These are phyloP conservation scores for Talaromyces rugulosus DNA, from an alignment of 2,329 filamentous ascomycete genomes.

Conservation along the genomic window DNA sequence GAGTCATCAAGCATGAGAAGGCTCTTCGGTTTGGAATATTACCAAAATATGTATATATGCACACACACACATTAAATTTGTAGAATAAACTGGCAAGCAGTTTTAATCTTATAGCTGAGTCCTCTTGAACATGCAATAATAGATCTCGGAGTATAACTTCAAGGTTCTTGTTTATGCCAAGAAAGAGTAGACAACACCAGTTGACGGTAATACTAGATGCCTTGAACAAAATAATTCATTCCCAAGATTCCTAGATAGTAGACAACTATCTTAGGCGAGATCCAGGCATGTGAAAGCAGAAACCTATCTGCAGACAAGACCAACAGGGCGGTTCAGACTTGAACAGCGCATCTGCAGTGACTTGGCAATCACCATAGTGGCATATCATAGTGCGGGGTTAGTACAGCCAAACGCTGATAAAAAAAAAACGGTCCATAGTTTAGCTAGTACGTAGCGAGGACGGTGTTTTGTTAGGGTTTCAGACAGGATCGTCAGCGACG, in stretches of 20 bases:
- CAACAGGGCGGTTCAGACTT: not conserved
- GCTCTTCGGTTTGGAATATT: no score
- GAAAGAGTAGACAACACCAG: not conserved
- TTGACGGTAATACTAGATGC: not conserved
- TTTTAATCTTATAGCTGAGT: not conserved
- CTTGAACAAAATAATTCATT: not conserved
- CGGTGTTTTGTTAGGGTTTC: not conserved
- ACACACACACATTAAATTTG: no score
- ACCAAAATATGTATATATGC: no score
- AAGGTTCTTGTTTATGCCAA: not conserved
- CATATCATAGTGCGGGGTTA: not conserved
- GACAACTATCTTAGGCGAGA: not conserved
- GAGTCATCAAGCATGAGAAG: not conserved
- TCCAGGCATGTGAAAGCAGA: not conserved
- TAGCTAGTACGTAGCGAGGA: not conserved
- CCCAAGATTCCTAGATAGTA: not conserved
- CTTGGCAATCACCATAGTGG: not conserved
- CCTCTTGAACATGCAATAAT: not conserved
- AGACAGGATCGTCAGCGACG: not conserved
- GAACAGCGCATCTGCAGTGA: not conserved
- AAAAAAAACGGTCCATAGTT: not conserved
- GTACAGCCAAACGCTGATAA: not conserved
- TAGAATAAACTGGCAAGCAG: no score
- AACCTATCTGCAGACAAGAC: not conserved
- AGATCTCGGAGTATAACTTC: not conserved